Conservation (phyloP, 2,329 filamentous ascomycete species). For the Venturia nashicola region DNA sequence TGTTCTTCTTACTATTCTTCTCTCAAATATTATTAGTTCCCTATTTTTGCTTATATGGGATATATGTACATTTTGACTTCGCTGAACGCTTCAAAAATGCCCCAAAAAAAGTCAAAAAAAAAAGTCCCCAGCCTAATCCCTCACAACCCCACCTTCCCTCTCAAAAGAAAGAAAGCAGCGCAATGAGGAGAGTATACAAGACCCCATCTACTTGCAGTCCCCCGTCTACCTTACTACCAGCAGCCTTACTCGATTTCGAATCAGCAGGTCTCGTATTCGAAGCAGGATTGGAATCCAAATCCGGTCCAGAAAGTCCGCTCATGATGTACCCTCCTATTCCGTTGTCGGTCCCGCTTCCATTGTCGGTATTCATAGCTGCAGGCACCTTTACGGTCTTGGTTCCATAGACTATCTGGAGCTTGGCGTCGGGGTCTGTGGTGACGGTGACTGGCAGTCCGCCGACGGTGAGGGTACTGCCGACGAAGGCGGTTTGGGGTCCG, state of each 20-base stretch:
- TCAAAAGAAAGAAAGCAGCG: not conserved
- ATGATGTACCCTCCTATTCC: not conserved
- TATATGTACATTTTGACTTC: not conserved
- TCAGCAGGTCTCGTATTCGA: not conserved
- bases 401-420: not conserved
- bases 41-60: too few species aligned
- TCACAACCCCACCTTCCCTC: not conserved
- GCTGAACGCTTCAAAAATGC: not conserved
- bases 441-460: not conserved
- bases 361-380: not conserved
- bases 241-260: not conserved
- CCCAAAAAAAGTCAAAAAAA: not conserved
- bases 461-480: not conserved
- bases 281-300: not conserved
- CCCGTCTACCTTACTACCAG: not conserved
- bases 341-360: not conserved
- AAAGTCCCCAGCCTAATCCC: not conserved
- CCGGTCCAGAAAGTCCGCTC: not conserved
- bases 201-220: not conserved
- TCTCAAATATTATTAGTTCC: too few species aligned
- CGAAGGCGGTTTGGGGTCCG: not conserved
- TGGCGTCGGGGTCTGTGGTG: not conserved
- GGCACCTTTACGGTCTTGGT: not conserved
- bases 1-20: too few species aligned
- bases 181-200: not conserved